Evolutionary conservation across 2,329 filamentous ascomycete species (phyloP).

Genomic region (Colletotrichum liaoningense): DNA sequence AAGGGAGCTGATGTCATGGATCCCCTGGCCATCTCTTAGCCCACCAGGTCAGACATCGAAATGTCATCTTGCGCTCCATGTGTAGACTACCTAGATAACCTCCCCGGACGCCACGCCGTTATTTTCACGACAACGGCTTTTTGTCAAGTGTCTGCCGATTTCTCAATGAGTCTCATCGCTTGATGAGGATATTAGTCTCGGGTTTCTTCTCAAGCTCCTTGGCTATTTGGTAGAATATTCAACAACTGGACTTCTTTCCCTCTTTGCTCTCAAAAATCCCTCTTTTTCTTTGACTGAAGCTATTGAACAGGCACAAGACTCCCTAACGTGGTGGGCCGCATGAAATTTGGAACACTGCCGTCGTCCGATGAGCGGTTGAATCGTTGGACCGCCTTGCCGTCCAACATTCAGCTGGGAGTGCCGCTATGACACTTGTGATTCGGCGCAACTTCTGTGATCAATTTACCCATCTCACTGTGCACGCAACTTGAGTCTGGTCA

Average conservation of each 20-base stretch:
- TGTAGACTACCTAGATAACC: background rate
- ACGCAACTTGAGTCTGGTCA: background rate
- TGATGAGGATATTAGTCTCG: background rate
- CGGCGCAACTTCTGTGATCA: background rate
- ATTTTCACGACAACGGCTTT: background rate
- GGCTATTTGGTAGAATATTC: background rate
- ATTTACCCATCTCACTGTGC: background rate
- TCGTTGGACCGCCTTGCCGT: background rate
- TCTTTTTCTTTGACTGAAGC: background rate
- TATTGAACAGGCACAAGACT: background rate
- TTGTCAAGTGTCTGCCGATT: conserved; percentile 11
- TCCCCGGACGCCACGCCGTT: background rate
- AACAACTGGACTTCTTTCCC: background rate
- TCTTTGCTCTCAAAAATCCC: background rate
- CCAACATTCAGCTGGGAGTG: background rate
- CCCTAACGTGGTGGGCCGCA: background rate
- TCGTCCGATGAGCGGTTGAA: background rate
- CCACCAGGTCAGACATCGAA: background rate
- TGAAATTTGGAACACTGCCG: background rate
- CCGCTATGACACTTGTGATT: background rate
- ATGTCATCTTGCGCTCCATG: background rate
- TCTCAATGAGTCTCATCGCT: background rate
- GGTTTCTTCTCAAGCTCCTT: background rate
- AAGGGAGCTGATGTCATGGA: conserved; percentile 20
- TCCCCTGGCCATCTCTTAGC: conserved; percentile 6